Base-by-base conservation (phyloP, 2,329 filamentous ascomycete genomes). In the Penicillium sp. region DNA sequence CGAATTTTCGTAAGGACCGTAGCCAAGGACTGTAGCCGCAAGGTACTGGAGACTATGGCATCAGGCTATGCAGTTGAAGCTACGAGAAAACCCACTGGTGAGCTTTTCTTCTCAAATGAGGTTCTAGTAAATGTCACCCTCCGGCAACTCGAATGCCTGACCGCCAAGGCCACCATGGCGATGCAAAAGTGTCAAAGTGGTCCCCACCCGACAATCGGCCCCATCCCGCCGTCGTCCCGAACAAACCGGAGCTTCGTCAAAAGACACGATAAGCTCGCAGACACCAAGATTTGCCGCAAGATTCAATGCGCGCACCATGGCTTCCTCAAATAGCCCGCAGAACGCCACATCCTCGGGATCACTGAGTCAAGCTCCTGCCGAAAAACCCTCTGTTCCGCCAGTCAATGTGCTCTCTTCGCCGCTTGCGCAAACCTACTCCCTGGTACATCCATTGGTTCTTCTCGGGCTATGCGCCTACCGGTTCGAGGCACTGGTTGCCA, bases 391-490 rank as follows among this genome's bases (percentile, higher is more conserved):
- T 24, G 48, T 64, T 26, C 66, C 67, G 9, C 73, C 78, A 33
- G 69, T 78, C 50, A 66, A 72, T 46, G 68, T 76, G 51, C 70
- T 79, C 41, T 61, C 73, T 27, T 76, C 69, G 25, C 63, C 71
- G n/a, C 53, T 72, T 18, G 76, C 80, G 2, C 74, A 69, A 43
- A 64, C 78, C 24, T 78, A 85, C 62, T 80, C 84, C 9, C 77
- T 88, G 60, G 67, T 82, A 18, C 86, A 94, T 57, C 84, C 87
- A 0, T 68, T 78, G 26, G 68, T 89, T 9, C 75, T 94, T 28
- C 76, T 88, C 28, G 77, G 76, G 8, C 69, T 85, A 33, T 83
- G 85, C 63, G 76, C 78, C 39, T 63, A 80, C 53, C 79, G 79
- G 35, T 91, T 94, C 68, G 65, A 72, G 33, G 71, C 76, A 13